These are phyloP conservation scores for Hibiscus mutabilis DNA, from an alignment of 345 rosid genomes.

Conservation along the genomic window DNA sequence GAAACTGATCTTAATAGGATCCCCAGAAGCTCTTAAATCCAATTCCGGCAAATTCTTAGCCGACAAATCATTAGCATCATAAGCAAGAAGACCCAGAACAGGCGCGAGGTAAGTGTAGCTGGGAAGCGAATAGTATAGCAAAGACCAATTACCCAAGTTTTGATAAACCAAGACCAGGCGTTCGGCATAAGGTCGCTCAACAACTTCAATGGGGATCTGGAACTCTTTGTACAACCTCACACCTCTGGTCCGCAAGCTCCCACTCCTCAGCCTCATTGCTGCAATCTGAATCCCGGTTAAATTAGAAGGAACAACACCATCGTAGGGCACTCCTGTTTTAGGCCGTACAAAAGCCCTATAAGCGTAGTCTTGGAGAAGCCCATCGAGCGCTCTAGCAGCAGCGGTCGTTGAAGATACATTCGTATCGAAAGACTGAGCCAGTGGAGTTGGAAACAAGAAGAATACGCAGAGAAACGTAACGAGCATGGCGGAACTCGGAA, in stretches of 20 bases:
- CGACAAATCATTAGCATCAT: slow-evolving; percentile 58
- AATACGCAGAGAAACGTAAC: slow-evolving; percentile 19
- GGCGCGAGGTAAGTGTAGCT: slow-evolving; percentile 61
- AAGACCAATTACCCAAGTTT: slow-evolving; percentile 76
- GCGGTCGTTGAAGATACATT: slow-evolving; percentile 6
- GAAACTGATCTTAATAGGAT: slow-evolving; percentile 59
- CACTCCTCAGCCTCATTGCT: slow-evolving; percentile 78
- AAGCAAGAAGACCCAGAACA: slow-evolving; percentile 77
- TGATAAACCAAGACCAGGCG: slow-evolving; percentile 85
- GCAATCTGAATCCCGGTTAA: slow-evolving; percentile 63
- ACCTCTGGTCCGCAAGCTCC: slow-evolving; percentile 67
- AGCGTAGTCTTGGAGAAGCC: slow-evolving; percentile 86
- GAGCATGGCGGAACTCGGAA: slow-evolving; percentile 30
- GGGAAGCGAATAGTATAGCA: slow-evolving; percentile 47
- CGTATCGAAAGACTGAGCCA: slow-evolving; percentile 26
- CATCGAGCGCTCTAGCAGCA: slow-evolving; percentile 48
- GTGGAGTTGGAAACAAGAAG: slow-evolving; percentile 18
- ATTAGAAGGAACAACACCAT: slow-evolving; percentile 53
- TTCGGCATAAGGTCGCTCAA: slow-evolving; percentile 53
- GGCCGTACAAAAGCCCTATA: slow-evolving; percentile 61
- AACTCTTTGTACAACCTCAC: slow-evolving; percentile 53
- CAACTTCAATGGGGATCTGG: slow-evolving; percentile 44
- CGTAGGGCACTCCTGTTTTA: slow-evolving; percentile 59
- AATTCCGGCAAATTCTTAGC: slow-evolving; percentile 46
- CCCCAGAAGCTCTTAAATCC: slow-evolving; percentile 34